phyloP scores from a whole-genome alignment of 352 stramenopile genomes.

The Pythium brachiatum region DNA sequence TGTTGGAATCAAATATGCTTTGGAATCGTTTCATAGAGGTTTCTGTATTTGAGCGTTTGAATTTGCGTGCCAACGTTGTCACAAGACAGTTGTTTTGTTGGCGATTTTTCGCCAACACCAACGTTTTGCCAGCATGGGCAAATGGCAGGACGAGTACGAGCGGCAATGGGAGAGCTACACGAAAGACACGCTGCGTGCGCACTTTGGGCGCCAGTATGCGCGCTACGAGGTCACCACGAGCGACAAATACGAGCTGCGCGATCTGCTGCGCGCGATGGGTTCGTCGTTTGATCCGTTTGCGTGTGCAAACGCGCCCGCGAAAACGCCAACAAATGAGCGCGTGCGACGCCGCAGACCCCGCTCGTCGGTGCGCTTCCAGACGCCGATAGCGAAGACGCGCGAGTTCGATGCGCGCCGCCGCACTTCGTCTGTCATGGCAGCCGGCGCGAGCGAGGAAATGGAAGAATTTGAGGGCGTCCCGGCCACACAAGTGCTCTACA shows the following conservation, averaged over 20 bases:
- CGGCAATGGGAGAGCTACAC: constrained; percentile 52
- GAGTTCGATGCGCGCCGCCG: neutral
- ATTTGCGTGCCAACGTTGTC: constrained; percentile 11
- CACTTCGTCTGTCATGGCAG: neutral
- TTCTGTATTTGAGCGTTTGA: constrained; percentile 23
- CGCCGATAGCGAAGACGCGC: constrained; percentile 3
- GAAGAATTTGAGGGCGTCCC: neutral
- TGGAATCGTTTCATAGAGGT: constrained; percentile 8
- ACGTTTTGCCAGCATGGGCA: constrained; percentile 21
- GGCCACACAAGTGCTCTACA: constrained; percentile 23
- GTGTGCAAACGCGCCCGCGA: neutral
- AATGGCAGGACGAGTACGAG: constrained; percentile 69
- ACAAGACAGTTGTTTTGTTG: constrained; percentile 3
- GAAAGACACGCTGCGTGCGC: constrained; percentile 29
- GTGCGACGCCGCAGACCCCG: neutral
- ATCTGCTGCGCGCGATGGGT: constrained; percentile 33
- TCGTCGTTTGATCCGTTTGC: constrained; percentile 21
- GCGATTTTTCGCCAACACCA: constrained; percentile 3
- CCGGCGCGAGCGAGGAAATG: neutral
- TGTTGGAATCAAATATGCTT: neutral
- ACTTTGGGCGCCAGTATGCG: constrained; percentile 33
- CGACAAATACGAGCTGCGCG: constrained; percentile 40
- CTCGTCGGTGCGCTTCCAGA: constrained; percentile 27
- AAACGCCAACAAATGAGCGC: neutral
- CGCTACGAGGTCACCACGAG: constrained; percentile 28